A percentile compares a stretch with the other conserved stretches of the same genome.
Evolutionary conservation across 441 rosid genomes (phyloP).

Genomic region (Eutrema salsugineum): DNA sequence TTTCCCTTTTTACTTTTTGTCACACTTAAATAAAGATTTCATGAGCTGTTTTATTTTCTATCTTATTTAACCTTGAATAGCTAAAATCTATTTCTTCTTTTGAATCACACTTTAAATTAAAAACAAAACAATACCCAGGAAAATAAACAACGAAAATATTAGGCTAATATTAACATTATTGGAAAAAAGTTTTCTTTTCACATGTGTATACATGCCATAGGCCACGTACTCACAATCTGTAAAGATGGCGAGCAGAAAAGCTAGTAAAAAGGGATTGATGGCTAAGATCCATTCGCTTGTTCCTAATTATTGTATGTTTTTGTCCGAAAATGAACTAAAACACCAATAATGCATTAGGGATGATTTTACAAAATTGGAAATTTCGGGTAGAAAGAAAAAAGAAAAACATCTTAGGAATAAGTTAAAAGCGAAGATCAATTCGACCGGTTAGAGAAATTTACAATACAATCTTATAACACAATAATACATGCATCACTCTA

Average conservation of each 20-base stretch:
- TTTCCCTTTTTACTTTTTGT: too few species aligned
- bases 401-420: not conserved
- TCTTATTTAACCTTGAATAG: too few species aligned
- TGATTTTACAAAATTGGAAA: not conserved
- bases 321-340: not conserved
- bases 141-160: too few species aligned
- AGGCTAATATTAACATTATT: too few species aligned
- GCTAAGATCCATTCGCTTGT: not conserved
- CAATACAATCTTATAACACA: not conserved
- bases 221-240: slow-evolving; percentile 8
- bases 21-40: too few species aligned
- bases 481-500: not conserved
- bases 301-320: not conserved
- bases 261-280: slow-evolving; percentile 18
- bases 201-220: not conserved
- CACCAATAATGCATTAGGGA: not conserved
- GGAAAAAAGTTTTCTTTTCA: too few species aligned
- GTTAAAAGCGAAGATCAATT: not conserved
- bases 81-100: too few species aligned
- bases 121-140: too few species aligned
- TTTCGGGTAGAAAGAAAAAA: not conserved
- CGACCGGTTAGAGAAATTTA: not conserved
- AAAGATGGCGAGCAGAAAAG: slow-evolving; percentile 27
- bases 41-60: too few species aligned
- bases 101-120: too few species aligned